phyloP scores from a whole-genome alignment of 306 rosid genomes.

The Phaseolus lunatus region DNA sequence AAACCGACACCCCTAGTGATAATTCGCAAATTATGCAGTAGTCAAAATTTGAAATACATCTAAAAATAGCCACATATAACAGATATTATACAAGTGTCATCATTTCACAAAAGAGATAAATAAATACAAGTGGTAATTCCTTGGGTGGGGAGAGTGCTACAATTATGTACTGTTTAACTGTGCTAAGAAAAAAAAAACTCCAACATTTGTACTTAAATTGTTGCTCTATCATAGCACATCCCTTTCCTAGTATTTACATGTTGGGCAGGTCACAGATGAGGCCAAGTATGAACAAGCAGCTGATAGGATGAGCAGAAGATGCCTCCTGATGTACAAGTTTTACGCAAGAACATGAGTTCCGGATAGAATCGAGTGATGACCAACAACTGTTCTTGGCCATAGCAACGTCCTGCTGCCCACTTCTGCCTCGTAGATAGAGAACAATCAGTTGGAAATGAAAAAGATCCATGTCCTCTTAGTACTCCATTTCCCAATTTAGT shows the following conservation, averaged over 20 bases:
- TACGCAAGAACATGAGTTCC: conserved; percentile 12
- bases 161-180: not conserved
- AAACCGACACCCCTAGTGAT: not conserved
- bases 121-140: conserved; percentile 10
- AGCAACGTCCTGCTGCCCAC: conserved; percentile 30
- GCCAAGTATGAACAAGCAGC: conserved; percentile 4
- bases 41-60: not conserved
- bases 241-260: conserved; percentile 11
- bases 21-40: not conserved
- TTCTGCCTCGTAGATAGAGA: conserved; percentile 8
- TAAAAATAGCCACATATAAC: not conserved
- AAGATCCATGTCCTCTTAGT: conserved; percentile 22
- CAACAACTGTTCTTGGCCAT: conserved; percentile 8
- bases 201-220: not conserved
- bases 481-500: conserved; percentile 11
- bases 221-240: conserved; percentile 6
- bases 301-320: not conserved
- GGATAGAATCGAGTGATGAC: conserved; percentile 1
- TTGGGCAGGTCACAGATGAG: not conserved
- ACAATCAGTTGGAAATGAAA: conserved; percentile 28
- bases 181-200: not conserved
- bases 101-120: conserved; percentile 15
- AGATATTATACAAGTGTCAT: not conserved
- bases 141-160: not conserved
- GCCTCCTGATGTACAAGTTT: not conserved